A percentile compares a stretch with the other conserved stretches of the same genome.
phyloP scores from a whole-genome alignment of 441 rosid genomes.

The Adansonia gregorii region DNA sequence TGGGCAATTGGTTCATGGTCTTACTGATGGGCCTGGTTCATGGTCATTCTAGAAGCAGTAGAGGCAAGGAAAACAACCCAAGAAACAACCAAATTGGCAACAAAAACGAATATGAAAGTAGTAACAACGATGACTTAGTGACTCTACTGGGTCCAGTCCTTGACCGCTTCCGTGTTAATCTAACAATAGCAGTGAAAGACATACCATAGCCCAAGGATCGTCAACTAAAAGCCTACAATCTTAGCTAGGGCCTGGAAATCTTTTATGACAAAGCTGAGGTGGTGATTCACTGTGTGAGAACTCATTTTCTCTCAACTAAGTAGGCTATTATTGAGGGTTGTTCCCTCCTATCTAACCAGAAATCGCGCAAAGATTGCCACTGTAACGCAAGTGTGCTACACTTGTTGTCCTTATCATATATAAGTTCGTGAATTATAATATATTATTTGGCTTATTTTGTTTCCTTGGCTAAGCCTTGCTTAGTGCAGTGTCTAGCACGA shows the following conservation, averaged over 20 bases:
- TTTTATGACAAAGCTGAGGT: neutral
- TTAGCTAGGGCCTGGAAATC: neutral
- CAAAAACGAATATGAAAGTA: neutral
- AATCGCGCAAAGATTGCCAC: neutral
- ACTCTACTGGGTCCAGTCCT: neutral
- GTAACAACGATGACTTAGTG: neutral
- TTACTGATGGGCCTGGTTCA: too few species aligned
- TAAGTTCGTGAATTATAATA: neutral
- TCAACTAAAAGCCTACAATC: neutral
- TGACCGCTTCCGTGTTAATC: neutral
- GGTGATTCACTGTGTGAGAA: neutral
- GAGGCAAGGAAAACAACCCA: too few species aligned
- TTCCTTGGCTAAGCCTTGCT: too few species aligned
- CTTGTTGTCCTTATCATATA: too few species aligned
- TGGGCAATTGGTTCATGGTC: too few species aligned
- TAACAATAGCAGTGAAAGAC: neutral
- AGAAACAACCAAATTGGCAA: slow-evolving; percentile 17
- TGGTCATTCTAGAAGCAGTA: too few species aligned
- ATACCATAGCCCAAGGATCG: too few species aligned
- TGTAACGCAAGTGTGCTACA: too few species aligned
- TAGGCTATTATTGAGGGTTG: neutral
- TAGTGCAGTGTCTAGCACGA: too few species aligned
- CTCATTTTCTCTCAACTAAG: neutral
- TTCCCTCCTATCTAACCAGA: neutral
- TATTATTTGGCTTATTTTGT: neutral